Conservation (phyloP, 2,329 filamentous ascomycete species). For the Penicillium hordei region DNA sequence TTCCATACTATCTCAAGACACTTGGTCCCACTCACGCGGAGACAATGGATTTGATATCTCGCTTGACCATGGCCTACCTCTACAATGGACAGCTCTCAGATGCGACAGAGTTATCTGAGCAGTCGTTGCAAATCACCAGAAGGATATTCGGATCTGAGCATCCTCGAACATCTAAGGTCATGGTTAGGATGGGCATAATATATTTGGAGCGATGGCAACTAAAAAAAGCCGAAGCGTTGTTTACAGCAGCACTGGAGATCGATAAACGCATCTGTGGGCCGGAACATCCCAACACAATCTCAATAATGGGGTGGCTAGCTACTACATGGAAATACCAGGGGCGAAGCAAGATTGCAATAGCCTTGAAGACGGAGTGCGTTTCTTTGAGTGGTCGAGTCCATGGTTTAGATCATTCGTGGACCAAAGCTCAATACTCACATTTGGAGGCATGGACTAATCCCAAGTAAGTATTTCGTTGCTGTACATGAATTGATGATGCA, state of each 20-base stretch:
- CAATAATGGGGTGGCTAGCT: background rate
- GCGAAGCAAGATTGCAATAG: background rate
- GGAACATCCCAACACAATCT: background rate
- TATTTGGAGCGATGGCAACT: background rate
- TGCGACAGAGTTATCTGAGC: conserved; percentile 1
- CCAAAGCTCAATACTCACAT: background rate
- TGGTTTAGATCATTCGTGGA: background rate
- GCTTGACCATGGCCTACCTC: background rate
- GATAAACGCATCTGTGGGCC: background rate
- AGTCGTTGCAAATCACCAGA: background rate
- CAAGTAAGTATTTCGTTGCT: background rate
- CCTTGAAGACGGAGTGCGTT: conserved; percentile 1
- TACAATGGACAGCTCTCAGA: conserved; percentile 1
- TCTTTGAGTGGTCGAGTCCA: background rate
- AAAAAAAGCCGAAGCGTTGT: background rate
- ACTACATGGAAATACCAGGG: background rate
- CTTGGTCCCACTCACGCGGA: background rate
- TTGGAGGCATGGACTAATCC: conserved; percentile 1
- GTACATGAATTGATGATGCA: background rate
- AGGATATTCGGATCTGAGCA: background rate
- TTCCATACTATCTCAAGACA: background rate
- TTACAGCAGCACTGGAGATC: background rate
- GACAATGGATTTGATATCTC: background rate
- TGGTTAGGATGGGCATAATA: background rate
- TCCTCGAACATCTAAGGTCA: background rate